Percentiles rank a stretch among this genome's conserved stretches.
Evolutionary conservation across 305 asterid genomes (phyloP).

Genomic region (Fraxinus angustifolia): DNA sequence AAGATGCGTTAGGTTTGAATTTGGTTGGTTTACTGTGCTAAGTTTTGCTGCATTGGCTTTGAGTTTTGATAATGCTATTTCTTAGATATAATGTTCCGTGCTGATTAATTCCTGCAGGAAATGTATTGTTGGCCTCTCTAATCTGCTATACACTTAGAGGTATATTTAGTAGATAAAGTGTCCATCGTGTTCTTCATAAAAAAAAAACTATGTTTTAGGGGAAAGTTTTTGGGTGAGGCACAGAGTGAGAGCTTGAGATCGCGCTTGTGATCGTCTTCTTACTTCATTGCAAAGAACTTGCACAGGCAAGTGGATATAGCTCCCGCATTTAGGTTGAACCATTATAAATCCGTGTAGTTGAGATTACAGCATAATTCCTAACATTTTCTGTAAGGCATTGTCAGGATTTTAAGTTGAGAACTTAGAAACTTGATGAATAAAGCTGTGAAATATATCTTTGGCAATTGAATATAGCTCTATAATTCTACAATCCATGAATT

Average conservation of each 20-base stretch:
- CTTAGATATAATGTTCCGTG: not conserved
- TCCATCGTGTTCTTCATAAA: not conserved
- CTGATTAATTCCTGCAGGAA: not conserved
- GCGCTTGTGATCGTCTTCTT: not conserved
- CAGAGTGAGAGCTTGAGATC: not conserved
- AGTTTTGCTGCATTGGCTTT: constrained; percentile 26
- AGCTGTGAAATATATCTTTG: not conserved
- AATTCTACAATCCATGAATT: not conserved
- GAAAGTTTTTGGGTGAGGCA: not conserved
- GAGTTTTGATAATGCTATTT: not conserved
- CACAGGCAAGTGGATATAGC: not conserved
- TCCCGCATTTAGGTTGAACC: not conserved
- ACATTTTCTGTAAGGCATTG: constrained; percentile 1
- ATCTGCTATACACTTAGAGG: not conserved
- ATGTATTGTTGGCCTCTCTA: not conserved
- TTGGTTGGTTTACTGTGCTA: constrained; percentile 16
- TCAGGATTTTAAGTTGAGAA: constrained; percentile 27
- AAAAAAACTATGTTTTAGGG: not conserved
- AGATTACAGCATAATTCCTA: not conserved
- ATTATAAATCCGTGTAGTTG: not conserved
- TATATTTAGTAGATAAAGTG: not conserved
- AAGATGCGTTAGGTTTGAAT: constrained; percentile 11
- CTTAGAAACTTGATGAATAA: not conserved
- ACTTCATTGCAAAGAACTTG: not conserved
- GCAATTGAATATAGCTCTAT: not conserved